Conservation (phyloP, 441 rosid species). For the Adansonia madagascariensis region DNA sequence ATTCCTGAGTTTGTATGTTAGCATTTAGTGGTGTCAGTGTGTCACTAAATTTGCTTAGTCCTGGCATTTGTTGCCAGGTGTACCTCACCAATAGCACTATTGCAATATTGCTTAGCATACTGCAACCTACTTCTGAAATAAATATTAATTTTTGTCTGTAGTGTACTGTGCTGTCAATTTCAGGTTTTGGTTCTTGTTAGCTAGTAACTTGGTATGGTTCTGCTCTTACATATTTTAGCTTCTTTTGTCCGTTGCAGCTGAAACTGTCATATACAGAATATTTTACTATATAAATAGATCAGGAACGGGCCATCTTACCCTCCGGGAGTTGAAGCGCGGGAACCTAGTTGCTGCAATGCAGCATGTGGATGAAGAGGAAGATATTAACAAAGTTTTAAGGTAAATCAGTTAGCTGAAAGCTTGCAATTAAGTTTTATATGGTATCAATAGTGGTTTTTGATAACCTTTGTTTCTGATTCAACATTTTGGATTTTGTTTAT, state of each 20-base stretch:
- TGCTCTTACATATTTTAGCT: constrained; percentile 2
- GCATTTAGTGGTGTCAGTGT: background rate
- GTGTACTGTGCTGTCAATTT: constrained; percentile 4
- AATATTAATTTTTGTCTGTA: background rate
- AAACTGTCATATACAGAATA: constrained; percentile 78
- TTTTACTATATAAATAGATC: constrained; percentile 71
- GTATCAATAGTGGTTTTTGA: background rate
- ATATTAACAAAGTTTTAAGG: constrained; percentile 75
- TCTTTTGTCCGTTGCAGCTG: constrained; percentile 46
- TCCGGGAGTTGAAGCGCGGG: constrained; percentile 77
- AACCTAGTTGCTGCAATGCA: constrained; percentile 65
- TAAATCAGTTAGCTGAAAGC: constrained; percentile 23
- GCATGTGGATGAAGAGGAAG: constrained; percentile 70
- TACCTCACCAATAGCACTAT: constrained; percentile 2
- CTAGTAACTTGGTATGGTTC: background rate
- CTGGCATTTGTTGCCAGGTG: constrained; percentile 7
- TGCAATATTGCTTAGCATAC: background rate
- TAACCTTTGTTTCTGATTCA: constrained; percentile 6
- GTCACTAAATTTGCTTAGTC: background rate
- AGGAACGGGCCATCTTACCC: constrained; percentile 65
- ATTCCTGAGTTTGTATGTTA: background rate
- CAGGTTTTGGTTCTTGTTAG: background rate
- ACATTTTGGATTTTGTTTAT: background rate
- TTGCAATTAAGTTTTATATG: constrained; percentile 8
- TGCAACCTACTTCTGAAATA: background rate